Evolutionary conservation across 768 basidiomycete species (phyloP).

Genomic region (Fistulinella prunicolor): DNA sequence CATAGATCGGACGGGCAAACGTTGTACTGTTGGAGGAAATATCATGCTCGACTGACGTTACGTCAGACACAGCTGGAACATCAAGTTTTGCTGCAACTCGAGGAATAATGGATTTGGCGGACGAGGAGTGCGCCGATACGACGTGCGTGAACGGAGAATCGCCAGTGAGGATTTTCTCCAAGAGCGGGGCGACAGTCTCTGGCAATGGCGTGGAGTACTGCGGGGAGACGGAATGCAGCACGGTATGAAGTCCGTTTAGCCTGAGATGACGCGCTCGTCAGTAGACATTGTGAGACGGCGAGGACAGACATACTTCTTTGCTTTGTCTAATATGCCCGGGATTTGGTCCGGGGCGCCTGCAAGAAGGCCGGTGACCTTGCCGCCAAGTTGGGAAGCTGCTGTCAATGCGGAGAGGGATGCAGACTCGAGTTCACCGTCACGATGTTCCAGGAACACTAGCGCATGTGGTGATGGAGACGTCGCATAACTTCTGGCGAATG

Average conservation of each 20-base stretch:
- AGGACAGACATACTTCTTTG: conserved; percentile 62
- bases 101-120: conserved; percentile 90
- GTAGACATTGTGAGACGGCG: conserved; percentile 4
- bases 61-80: conserved; percentile 87
- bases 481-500: conserved; percentile 45
- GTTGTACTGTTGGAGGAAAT: conserved; percentile 67
- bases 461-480: conserved; percentile 64
- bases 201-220: conserved; percentile 69
- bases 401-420: conserved; percentile 88
- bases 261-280: conserved; percentile 35
- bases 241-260: conserved; percentile 60
- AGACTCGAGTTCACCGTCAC: conserved; percentile 75
- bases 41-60: conserved; percentile 79
- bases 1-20: conserved; percentile 94
- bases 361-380: conserved; percentile 77
- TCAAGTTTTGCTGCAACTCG: conserved; percentile 89
- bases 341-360: conserved; percentile 70
- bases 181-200: conserved; percentile 77
- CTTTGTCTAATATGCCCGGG: conserved; percentile 62
- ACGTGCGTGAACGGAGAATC: conserved; percentile 80
- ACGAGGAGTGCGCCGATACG: conserved; percentile 87
- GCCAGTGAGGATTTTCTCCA: conserved; percentile 68
- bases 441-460: conserved; percentile 89
- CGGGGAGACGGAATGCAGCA: conserved; percentile 68
- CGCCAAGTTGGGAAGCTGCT: conserved; percentile 83